These are phyloP conservation scores for Exserohilum rostratum DNA, from an alignment of 2,329 filamentous ascomycete genomes.

Conservation along the genomic window DNA sequence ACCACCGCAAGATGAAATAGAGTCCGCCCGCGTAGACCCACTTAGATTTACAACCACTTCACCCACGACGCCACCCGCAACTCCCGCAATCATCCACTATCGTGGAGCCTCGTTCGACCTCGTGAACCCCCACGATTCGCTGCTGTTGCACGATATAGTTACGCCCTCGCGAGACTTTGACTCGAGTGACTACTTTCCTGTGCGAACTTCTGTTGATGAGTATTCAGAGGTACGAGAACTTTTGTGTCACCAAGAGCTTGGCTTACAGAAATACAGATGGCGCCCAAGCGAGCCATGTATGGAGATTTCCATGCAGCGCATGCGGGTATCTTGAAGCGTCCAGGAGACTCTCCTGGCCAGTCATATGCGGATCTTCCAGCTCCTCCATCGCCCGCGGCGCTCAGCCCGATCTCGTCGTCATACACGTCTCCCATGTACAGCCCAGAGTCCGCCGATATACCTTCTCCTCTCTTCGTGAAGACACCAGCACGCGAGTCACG, in stretches of 20 bases:
- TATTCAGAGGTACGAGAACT: conserved; percentile 24
- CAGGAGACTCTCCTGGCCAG: conserved; percentile 19
- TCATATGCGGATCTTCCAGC: conserved; percentile 27
- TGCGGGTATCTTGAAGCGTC: conserved; percentile 34
- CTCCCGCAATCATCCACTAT: conserved; percentile 48
- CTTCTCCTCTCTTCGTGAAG: conserved; percentile 26
- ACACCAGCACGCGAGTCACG: conserved; percentile 31
- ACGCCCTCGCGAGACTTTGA: conserved; percentile 46
- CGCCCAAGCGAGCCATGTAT: conserved; percentile 38
- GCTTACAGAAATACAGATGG: conserved; percentile 33
- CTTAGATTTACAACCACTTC: conserved; percentile 34
- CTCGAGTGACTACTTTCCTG: conserved; percentile 39
- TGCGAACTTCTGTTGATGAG: conserved; percentile 32
- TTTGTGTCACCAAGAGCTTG: not conserved
- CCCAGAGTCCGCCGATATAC: conserved; percentile 27
- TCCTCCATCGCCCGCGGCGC: conserved; percentile 33
- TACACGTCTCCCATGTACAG: conserved; percentile 37
- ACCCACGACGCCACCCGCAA: conserved; percentile 45
- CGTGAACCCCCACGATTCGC: conserved; percentile 48
- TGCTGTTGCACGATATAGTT: conserved; percentile 45
- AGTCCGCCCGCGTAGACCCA: conserved; percentile 24
- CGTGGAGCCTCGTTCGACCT: conserved; percentile 49
- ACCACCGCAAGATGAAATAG: conserved; percentile 29
- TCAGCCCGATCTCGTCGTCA: conserved; percentile 36
- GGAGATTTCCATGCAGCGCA: conserved; percentile 39